phyloP scores from a whole-genome alignment of 441 rosid genomes.

The Cnidoscolus chayamansa region DNA sequence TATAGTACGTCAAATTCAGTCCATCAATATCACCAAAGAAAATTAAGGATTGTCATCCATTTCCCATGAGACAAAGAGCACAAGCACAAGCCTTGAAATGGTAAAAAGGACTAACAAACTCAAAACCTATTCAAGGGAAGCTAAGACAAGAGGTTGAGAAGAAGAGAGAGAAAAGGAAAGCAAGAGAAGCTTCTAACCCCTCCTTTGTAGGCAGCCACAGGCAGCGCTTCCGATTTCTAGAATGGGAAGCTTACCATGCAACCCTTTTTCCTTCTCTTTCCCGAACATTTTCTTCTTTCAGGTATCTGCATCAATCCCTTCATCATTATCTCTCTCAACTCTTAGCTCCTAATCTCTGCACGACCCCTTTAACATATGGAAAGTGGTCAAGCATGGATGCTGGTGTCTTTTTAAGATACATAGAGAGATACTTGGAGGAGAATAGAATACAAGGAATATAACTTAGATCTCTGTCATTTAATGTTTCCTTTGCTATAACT shows the following conservation, averaged over 20 bases:
- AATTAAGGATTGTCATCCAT: slow-evolving; percentile 14
- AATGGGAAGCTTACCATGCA: slow-evolving; percentile 36
- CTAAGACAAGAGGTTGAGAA: slow-evolving; percentile 19
- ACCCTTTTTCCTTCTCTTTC: slow-evolving; percentile 30
- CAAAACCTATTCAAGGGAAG: slow-evolving; percentile 26
- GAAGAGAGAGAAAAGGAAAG: neutral
- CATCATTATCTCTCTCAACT: neutral
- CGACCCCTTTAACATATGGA: too few relatives aligned
- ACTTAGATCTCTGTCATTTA: too few relatives aligned
- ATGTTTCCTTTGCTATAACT: too few relatives aligned
- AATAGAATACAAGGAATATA: too few relatives aligned
- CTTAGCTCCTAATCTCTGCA: too few relatives aligned
- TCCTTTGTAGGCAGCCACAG: slow-evolving; percentile 35
- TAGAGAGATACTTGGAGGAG: too few relatives aligned
- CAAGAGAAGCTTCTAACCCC: slow-evolving; percentile 25
- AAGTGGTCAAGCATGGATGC: too few relatives aligned
- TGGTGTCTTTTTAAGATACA: too few relatives aligned
- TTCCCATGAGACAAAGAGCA: neutral
- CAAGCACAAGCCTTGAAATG: slow-evolving; percentile 31
- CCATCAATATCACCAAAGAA: neutral
- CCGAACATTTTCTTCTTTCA: slow-evolving; percentile 33
- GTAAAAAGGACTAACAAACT: slow-evolving; percentile 35
- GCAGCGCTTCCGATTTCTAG: slow-evolving; percentile 26
- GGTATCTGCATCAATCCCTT: slow-evolving; percentile 24
- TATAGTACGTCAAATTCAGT: too few relatives aligned